Evolutionary conservation across 768 basidiomycete genomes (phyloP), one percentile per base, ranked within the genome.

Genomic region (Boletus tomentosulus): DNA sequence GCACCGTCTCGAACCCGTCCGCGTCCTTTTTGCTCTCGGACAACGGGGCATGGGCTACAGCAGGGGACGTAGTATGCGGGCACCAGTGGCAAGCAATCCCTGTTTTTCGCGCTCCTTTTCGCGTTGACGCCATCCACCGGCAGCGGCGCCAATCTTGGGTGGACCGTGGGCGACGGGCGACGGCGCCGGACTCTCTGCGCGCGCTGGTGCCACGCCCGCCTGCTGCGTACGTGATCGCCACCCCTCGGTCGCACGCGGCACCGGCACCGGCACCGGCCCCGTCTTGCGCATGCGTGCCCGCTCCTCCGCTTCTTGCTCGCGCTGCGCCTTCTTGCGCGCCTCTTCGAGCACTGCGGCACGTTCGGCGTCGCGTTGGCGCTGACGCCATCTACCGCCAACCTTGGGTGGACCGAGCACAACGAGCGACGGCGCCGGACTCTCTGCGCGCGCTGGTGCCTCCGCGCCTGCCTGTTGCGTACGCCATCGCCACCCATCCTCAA

Each of bases 231-330:
- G 54, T 1, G 56, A 2, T 33, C 44, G 59, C 65, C 35, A 65
- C 31, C 28, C 57, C 19, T 54, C 66, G 51, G 54, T 64, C 9
- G 41, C 44, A 12, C n/a, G n/a, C 59, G 54, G n/a, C n/a, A n/a
- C n/a, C 5, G 37, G 71, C 58, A 27, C 51, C 51, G 35, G 50
- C 12, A 34, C 70, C 48, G 35, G 67, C 16, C 72, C 68, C 5
- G 62, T 54, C 38, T 62, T 66, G 71, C 8, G 80, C 63, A 27
- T 27, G 56, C 24, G 72, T 35, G 54, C 78, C 74, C 49, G 73
- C 74, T 70, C 80, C 49, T 67, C 80, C 1, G 87, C 87, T 55
- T 89, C 87, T n/a, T 85, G 83, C 61, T 88, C 89, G 35, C 85
- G 79, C 59, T 84, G 79, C 12, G 70, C 72, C 57, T 82, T 86